Base-by-base conservation (phyloP, 805 yeast species). In the Yamadazyma sp. region DNA sequence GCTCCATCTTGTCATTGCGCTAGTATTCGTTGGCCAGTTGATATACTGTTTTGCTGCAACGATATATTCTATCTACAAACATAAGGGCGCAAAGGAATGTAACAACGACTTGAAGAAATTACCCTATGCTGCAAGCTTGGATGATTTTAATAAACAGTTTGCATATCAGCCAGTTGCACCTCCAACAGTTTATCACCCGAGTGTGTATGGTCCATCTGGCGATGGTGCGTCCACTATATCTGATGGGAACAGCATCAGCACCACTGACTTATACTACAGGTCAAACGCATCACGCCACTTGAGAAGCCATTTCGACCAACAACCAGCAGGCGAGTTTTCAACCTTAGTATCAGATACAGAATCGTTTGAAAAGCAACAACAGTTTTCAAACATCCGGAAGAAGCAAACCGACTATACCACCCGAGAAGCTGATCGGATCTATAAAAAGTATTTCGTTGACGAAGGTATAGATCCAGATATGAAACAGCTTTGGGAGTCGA, bases 361-460 rank as follows among this genome's bases (percentile, higher is more conserved):
- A 14, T 38, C 56, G 8, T 53, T 50, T 29, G 37, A 41, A 8
- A 41, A 42, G 22, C 52, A 49, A 34, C 58, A 54, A 38, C 40
- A 41, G 17, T 30, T 23, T 18, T 52, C 50, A 15, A 32, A 31
- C 27, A 27, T 31, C 12, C 33, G 60, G 22, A 54, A 48, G 31
- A 50, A 45, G 22, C 40, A 47, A 13, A 69, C 58, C 8, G 81
- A 80, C 52, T 79, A 79, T 54, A 72, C 81, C 0, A 72, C 73
- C 1, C 61, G 86, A 41, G 86, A 80, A 50, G 80, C 77, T 1
- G 86, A 80, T 52, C 47, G 67, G 21, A 76, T 77, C 41, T 73
- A 62, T 48, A 60, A 64, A 28, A 67, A 67, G 32, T 66, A 58
- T 44, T 60, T 64, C 30, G 50, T 52, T 13, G 60, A 71, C 38